Evolutionary conservation across 2,329 filamentous ascomycete species (phyloP).

Genomic region (Microsporum ferrugineum): DNA sequence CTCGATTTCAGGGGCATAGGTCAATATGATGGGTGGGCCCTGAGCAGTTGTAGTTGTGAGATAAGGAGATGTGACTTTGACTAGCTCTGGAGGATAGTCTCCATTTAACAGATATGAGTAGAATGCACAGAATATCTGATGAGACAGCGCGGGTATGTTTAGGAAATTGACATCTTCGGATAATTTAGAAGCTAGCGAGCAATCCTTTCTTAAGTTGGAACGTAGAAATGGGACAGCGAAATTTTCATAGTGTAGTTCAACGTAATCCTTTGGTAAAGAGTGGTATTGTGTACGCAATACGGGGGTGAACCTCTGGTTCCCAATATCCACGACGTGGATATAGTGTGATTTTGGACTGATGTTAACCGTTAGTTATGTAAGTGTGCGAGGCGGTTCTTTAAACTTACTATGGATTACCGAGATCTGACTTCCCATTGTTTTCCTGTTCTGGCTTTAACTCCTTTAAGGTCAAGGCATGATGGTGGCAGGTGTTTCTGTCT

Average conservation of each 20-base stretch:
- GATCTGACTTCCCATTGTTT: neutral
- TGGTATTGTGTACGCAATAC: constrained; percentile 10
- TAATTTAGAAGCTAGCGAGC: constrained; percentile 4
- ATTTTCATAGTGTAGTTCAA: constrained; percentile 11
- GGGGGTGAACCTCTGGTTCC: constrained; percentile 8
- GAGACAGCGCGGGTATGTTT: constrained; percentile 6
- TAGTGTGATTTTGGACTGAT: constrained; percentile 13
- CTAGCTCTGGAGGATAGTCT: constrained; percentile 12
- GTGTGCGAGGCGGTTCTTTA: neutral
- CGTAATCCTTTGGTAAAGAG: constrained; percentile 4
- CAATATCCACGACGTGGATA: constrained; percentile 10
- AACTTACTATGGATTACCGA: constrained; percentile 9
- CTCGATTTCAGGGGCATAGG: constrained; percentile 2
- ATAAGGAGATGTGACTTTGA: constrained; percentile 7
- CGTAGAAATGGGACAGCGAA: constrained; percentile 11
- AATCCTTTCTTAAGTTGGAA: constrained; percentile 6
- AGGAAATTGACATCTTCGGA: constrained; percentile 1
- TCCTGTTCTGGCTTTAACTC: constrained; percentile 7
- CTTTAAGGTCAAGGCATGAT: constrained; percentile 9
- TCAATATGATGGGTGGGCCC: constrained; percentile 10
- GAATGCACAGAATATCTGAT: constrained; percentile 10
- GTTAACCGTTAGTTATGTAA: neutral
- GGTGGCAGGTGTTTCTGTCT: constrained; percentile 4
- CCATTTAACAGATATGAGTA: constrained; percentile 12
- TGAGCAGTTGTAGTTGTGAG: neutral